These are phyloP conservation scores for Dioscorea alata DNA, from an alignment of 106 monocot species.

Conservation along the genomic window DNA sequence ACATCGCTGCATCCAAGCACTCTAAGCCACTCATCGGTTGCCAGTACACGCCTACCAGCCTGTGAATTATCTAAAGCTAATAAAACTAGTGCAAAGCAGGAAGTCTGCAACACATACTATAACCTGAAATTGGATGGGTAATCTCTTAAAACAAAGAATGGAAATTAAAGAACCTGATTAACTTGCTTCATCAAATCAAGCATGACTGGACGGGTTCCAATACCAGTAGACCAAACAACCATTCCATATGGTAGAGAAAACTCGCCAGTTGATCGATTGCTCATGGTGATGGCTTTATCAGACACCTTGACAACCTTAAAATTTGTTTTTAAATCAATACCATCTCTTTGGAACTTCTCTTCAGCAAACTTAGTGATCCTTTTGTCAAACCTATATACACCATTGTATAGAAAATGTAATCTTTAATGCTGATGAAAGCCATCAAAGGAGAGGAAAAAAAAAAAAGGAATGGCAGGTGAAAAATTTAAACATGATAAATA, in stretches of 20 bases:
- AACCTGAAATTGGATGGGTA: too few relatives aligned
- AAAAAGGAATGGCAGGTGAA: not conserved
- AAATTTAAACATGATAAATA: not conserved
- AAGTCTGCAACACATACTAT: not conserved
- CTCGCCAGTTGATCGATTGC: constrained; percentile 29
- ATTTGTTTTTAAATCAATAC: constrained; percentile 66
- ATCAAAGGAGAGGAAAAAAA: too few relatives aligned
- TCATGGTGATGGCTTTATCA: constrained; percentile 62
- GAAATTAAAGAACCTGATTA: constrained; percentile 49
- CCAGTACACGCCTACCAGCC: constrained; percentile 67
- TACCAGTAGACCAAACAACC: constrained; percentile 90
- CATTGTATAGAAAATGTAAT: too few relatives aligned
- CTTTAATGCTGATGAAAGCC: too few relatives aligned
- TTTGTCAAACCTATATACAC: constrained; percentile 68
- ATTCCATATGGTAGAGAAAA: constrained; percentile 59
- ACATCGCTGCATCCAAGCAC: constrained; percentile 51
- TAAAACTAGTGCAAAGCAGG: not conserved
- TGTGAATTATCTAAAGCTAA: constrained; percentile 5
- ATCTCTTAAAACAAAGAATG: too few relatives aligned
- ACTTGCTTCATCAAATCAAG: constrained; percentile 73
- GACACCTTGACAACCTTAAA: constrained; percentile 64
- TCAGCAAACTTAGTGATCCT: constrained; percentile 80
- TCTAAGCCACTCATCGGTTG: constrained; percentile 85
- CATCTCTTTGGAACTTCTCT: constrained; percentile 71
- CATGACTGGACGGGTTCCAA: constrained; percentile 77